Evolutionary conservation across 208 protist genomes (phyloP).

Genomic region (Wallacemonas sp.): DNA sequence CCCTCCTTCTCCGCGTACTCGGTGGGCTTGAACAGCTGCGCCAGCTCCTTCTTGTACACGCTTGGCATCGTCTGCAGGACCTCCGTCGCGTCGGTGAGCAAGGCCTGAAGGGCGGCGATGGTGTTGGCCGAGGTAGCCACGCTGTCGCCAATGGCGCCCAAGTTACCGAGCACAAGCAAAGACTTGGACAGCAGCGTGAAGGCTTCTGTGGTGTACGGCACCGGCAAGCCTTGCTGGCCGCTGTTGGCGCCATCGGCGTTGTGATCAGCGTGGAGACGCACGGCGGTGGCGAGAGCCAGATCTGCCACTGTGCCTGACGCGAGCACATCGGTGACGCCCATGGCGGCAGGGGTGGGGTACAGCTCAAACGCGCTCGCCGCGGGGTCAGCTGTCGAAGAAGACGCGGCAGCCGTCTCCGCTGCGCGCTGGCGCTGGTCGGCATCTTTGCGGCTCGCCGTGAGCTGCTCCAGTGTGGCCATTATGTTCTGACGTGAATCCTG

Average conservation of each 20-base stretch:
- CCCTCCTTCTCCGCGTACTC: not conserved
- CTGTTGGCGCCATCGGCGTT: conserved; percentile 1
- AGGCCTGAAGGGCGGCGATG: conserved; percentile 63
- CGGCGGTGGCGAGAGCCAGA: conserved; percentile 67
- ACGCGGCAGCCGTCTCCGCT: conserved; percentile 5
- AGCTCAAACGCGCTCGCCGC: conserved; percentile 16
- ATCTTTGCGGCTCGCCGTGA: conserved; percentile 59
- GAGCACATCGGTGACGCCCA: conserved; percentile 56
- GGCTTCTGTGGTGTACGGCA: conserved; percentile 36
- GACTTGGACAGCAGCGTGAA: conserved; percentile 60
- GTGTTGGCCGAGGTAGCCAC: conserved; percentile 57
- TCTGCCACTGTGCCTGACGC: conserved; percentile 39
- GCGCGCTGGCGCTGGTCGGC: conserved; percentile 15
- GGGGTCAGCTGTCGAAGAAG: not conserved
- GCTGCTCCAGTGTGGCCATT: conserved; percentile 42
- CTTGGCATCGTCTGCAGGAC: conserved; percentile 28
- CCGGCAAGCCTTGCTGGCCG: not conserved
- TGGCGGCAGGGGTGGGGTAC: conserved; percentile 55
- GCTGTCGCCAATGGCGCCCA: conserved; percentile 48
- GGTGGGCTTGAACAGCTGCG: conserved; percentile 37
- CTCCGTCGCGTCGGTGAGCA: conserved; percentile 44
- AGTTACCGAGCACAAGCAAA: conserved; percentile 42
- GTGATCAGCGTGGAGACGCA: conserved; percentile 52
- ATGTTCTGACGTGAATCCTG: conserved; percentile 37
- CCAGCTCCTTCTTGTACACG: conserved; percentile 25